phyloP scores from a whole-genome alignment of 75 land plant species.

The Selaginella moellendorffii region DNA sequence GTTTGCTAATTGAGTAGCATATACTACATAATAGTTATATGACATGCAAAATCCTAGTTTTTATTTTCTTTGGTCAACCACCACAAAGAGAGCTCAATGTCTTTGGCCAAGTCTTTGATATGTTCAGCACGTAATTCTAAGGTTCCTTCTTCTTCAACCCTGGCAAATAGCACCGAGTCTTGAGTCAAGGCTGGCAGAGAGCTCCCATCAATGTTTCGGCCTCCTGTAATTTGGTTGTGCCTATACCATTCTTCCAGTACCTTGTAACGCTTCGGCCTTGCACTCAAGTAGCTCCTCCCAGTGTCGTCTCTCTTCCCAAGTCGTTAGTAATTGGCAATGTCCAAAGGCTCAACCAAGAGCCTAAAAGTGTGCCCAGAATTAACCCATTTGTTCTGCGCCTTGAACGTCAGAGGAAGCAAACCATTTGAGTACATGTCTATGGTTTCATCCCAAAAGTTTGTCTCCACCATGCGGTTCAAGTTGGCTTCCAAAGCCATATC shows the following conservation, averaged over 20 bases:
- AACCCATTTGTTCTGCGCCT: slow-evolving; percentile 32
- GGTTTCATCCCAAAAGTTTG: slow-evolving; percentile 47
- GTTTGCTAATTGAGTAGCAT: too few relatives aligned
- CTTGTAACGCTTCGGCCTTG: slow-evolving; percentile 42
- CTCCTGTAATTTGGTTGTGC: too few relatives aligned
- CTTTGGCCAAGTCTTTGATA: too few relatives aligned
- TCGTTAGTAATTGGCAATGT: slow-evolving; percentile 60
- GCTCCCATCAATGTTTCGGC: too few relatives aligned
- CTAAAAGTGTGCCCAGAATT: slow-evolving; percentile 31
- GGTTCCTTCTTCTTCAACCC: too few relatives aligned
- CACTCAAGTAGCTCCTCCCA: slow-evolving; percentile 31
- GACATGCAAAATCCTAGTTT: too few relatives aligned
- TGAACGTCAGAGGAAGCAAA: slow-evolving; percentile 41
- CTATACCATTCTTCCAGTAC: slow-evolving; percentile 36
- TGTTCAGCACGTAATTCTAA: too few relatives aligned
- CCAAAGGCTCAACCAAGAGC: slow-evolving; percentile 49
- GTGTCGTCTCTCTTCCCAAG: slow-evolving; percentile 35
- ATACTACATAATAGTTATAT: too few relatives aligned
- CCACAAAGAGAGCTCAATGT: too few relatives aligned
- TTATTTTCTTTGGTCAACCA: too few relatives aligned
- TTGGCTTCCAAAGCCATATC: slow-evolving; percentile 35
- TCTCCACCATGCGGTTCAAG: slow-evolving; percentile 31
- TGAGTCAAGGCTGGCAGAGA: too few relatives aligned
- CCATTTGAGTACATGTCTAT: slow-evolving; percentile 35
- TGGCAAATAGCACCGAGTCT: too few relatives aligned